Base-by-base conservation (phyloP, 2,329 filamentous ascomycete species). In the Mycogone perniciosa region DNA sequence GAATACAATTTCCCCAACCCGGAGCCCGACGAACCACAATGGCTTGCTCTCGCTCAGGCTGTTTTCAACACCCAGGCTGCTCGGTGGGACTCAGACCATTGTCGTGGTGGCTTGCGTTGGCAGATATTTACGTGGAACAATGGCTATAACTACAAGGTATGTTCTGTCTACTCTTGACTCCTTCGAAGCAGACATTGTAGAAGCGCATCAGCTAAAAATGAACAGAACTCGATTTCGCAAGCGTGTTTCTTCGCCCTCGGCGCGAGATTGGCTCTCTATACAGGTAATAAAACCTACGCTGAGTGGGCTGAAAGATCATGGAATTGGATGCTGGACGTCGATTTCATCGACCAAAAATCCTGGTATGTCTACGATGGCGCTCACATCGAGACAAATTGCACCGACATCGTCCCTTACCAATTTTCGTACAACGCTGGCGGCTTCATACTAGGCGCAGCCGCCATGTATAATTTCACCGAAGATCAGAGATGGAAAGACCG, bases 91-190 rank as follows among this genome's bases (percentile, higher is more conserved):
- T 73, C 66, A 1, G 67, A 74, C 1, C 71, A 80, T 46, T 95
- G 89, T 59, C 76, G 74, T n/a, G 89, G 89, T 38, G 89, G 89
- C 5, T 66, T 93, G 46, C 80, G 86, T 55, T 92, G 88, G 88
- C 89, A 95, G 69, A 89, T 95, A 44, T 92, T 87, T 64, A 76
- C 80, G 1, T 90, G 88, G 73, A 93, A 95, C 63, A 82, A 79
- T 38, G 90, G 89, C 10, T 95, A 85, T 68, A 78, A 85, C 59
- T 90, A 92, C 76, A 93, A 54, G 34, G 52, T 54, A 44, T n/a
- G 48, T 39, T 11, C n/a, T 13, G 7, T 6, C 6, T 20, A 27
- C 9, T 35, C 30, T 35, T 5, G 29, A 9, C 4, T 10, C n/a
- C 20, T 11, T 11, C 6, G 1, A 29, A 31, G n/a, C 31, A 7